Evolutionary conservation across 2,329 filamentous ascomycete species (phyloP).

Genomic region (Apiospora aurea): DNA sequence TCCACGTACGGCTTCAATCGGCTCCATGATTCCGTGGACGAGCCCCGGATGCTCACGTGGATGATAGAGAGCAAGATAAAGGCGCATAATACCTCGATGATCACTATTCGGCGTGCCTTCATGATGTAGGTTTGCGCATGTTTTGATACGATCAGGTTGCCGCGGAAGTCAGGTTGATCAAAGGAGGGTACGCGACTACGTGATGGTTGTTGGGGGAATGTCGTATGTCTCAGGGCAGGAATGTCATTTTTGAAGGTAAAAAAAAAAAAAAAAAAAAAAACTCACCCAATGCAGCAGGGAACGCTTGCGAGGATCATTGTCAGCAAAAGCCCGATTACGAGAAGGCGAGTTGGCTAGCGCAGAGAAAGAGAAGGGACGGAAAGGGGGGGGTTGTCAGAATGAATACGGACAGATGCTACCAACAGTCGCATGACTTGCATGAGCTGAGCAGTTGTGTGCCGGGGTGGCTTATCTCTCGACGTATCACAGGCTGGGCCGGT

Average conservation of each 20-base stretch:
- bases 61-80: not conserved
- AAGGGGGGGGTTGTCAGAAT: not conserved
- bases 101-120: not conserved
- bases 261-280: no score
- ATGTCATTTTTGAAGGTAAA: not conserved
- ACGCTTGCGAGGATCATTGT: not conserved
- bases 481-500: not conserved
- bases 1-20: not conserved
- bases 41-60: not conserved
- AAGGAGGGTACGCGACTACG: not conserved
- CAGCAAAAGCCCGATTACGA: not conserved
- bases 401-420: not conserved
- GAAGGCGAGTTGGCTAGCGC: not conserved
- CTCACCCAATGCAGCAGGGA: not conserved
- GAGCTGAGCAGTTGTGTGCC: not conserved
- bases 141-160: not conserved
- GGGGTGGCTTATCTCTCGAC: not conserved
- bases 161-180: not conserved
- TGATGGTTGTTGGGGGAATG: not conserved
- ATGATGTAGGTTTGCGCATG: not conserved
- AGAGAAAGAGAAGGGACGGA: not conserved
- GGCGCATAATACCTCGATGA: not conserved
- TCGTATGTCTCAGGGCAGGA: no score
- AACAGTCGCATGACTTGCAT: not conserved
- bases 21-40: not conserved